Percentiles rank a stretch among this genome's conserved stretches.
These are phyloP conservation scores for Yamadazyma diospyri DNA, from an alignment of 1,139 yeast species.

Conservation along the genomic window DNA sequence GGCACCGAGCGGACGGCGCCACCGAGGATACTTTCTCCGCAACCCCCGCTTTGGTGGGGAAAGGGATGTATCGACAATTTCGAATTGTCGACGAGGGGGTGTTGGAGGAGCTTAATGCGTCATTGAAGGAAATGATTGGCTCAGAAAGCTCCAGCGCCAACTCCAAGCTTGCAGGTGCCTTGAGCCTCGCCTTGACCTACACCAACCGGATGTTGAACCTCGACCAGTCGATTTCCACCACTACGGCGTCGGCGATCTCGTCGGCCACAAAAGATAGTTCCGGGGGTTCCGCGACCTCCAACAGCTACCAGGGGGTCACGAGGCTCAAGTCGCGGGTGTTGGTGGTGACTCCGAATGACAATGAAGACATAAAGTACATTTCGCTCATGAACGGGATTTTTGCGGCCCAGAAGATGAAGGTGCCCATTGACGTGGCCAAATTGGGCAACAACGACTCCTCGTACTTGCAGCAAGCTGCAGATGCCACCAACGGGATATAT, in stretches of 20 bases:
- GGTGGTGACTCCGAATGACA: constrained; percentile 73
- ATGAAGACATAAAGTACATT: constrained; percentile 77
- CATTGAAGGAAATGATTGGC: constrained; percentile 32
- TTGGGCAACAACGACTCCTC: constrained; percentile 69
- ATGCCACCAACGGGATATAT: constrained; percentile 90
- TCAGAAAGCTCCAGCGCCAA: constrained; percentile 17
- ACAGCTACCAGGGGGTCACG: constrained; percentile 21
- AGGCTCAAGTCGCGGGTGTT: constrained; percentile 68
- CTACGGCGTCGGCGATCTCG: constrained; percentile 45
- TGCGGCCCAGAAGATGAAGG: constrained; percentile 90
- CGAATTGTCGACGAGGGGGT: constrained; percentile 76
- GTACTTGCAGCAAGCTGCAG: constrained; percentile 92
- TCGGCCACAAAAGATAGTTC: constrained; percentile 32
- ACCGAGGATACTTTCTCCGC: background rate
- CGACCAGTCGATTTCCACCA: constrained; percentile 47
- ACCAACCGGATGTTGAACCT: constrained; percentile 63
- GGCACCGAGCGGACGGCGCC: constrained; percentile 6
- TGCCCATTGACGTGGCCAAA: constrained; percentile 88
- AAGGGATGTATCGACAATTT: constrained; percentile 80
- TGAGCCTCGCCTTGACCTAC: constrained; percentile 74
- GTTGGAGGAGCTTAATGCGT: constrained; percentile 53
- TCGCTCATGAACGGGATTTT: constrained; percentile 95
- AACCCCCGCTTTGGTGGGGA: constrained; percentile 20
- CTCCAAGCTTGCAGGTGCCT: constrained; percentile 70
- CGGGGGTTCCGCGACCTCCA: constrained; percentile 12